Conservation (phyloP, 495 filamentous ascomycete species). For the Daldinia vernicosa region DNA sequence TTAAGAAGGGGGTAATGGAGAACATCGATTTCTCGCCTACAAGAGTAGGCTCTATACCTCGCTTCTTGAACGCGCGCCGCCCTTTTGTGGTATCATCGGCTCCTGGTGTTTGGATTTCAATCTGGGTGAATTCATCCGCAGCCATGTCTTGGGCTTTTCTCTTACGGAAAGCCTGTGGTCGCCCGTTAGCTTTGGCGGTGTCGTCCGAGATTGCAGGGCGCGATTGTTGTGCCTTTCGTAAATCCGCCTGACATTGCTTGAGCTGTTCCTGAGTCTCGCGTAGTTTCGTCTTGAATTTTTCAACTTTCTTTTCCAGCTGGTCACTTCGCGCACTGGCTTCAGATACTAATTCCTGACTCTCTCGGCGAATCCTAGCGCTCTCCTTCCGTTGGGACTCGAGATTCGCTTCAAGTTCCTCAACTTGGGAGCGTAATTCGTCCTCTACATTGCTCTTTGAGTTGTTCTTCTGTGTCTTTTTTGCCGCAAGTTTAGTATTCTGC, state of each 20-base stretch:
- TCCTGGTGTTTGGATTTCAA: conserved; percentile 50
- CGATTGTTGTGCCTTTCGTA: conserved; percentile 50
- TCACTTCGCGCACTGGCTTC: conserved; percentile 65
- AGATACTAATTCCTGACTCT: conserved; percentile 49
- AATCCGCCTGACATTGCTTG: conserved; percentile 63
- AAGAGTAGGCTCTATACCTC: conserved; percentile 61
- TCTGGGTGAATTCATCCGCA: conserved; percentile 47
- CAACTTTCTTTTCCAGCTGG: conserved; percentile 71
- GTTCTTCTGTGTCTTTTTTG: conserved; percentile 52
- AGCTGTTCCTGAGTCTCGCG: conserved; percentile 72
- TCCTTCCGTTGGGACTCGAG: conserved; percentile 55
- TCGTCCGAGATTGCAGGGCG: conserved; percentile 44
- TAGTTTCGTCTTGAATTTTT: conserved; percentile 72
- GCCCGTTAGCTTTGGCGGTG: conserved; percentile 47
- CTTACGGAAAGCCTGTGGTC: conserved; percentile 46
- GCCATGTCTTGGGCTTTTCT: conserved; percentile 46
- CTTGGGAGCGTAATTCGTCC: conserved; percentile 30
- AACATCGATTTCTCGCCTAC: conserved; percentile 88
- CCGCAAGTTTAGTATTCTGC: conserved; percentile 45
- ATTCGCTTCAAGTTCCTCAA: conserved; percentile 51
- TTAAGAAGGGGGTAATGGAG: conserved; percentile 91
- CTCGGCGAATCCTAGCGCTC: conserved; percentile 50
- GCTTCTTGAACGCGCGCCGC: conserved; percentile 58
- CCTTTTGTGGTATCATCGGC: conserved; percentile 45
- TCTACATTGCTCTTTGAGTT: conserved; percentile 20